Evolutionary conservation across 495 filamentous ascomycete species (phyloP).

Genomic region (Xeromyces bisporus): DNA sequence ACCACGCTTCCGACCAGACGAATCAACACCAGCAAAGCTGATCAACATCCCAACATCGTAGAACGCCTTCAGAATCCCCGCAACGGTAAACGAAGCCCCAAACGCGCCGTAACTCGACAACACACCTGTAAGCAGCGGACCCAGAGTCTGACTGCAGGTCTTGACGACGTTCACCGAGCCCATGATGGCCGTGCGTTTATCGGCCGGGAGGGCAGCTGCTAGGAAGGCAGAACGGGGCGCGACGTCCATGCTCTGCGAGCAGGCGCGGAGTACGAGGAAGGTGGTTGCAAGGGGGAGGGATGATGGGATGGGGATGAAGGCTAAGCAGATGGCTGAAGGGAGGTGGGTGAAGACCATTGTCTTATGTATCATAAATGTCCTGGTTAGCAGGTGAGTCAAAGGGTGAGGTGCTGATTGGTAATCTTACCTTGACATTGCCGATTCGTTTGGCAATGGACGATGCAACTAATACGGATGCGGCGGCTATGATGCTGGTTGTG

Average conservation of each 20-base stretch:
- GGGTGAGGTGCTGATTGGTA: background rate
- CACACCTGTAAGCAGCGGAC: slow-evolving; percentile 54
- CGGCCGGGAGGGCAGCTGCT: slow-evolving; percentile 48
- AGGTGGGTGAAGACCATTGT: slow-evolving; percentile 83
- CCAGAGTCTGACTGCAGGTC: slow-evolving; percentile 42
- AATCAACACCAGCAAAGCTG: slow-evolving; percentile 39
- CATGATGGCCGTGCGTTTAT: slow-evolving; percentile 67
- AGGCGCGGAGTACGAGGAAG: slow-evolving; percentile 53
- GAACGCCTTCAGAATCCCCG: slow-evolving; percentile 47
- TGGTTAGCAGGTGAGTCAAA: background rate
- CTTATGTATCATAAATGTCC: slow-evolving; percentile 6
- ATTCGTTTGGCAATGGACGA: slow-evolving; percentile 60
- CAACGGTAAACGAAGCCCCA: slow-evolving; percentile 54
- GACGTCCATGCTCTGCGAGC: slow-evolving; percentile 63
- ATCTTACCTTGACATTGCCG: slow-evolving; percentile 48
- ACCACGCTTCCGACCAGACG: slow-evolving; percentile 8
- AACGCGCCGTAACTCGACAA: slow-evolving; percentile 44
- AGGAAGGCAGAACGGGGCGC: slow-evolving; percentile 69
- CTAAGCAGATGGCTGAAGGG: slow-evolving; percentile 55
- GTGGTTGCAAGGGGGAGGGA: slow-evolving; percentile 37
- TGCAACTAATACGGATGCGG: slow-evolving; percentile 52
- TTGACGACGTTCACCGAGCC: slow-evolving; percentile 52
- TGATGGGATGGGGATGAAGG: slow-evolving; percentile 46
- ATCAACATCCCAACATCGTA: slow-evolving; percentile 62
- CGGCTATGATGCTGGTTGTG: slow-evolving; percentile 45